phyloP scores from a whole-genome alignment of 495 filamentous ascomycete genomes.

The Hapsidospora chrysogenum region DNA sequence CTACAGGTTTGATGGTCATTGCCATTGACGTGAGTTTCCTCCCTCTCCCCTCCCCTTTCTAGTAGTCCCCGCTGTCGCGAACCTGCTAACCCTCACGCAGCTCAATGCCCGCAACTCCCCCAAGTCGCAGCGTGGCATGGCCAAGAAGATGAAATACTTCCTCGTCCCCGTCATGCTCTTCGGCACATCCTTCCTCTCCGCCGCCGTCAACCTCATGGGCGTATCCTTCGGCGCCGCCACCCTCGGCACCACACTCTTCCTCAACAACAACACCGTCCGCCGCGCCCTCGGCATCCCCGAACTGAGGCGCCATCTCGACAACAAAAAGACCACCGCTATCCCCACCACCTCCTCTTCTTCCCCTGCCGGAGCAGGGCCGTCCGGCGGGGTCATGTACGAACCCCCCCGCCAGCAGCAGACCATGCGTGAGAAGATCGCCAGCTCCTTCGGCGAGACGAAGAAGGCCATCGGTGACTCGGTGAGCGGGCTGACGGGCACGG shows the following conservation, averaged over 20 bases:
- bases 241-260: constrained; percentile 31
- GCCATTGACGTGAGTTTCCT: constrained; percentile 38
- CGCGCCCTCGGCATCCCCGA: constrained; percentile 30
- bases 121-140: constrained; percentile 19
- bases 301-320: too few species aligned
- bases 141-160: constrained; percentile 33
- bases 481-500: background rate
- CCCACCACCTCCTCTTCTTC: too few species aligned
- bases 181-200: constrained; percentile 49
- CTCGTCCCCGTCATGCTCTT: constrained; percentile 44
- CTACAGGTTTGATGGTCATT: constrained; percentile 30
- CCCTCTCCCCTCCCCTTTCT: constrained; percentile 1
- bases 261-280: constrained; percentile 41
- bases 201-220: constrained; percentile 34
- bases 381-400: constrained; percentile 2
- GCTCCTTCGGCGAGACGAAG: background rate
- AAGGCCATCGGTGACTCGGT: constrained; percentile 1
- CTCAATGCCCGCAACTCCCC: constrained; percentile 17
- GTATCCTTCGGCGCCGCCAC: constrained; percentile 50
- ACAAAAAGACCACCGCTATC: too few species aligned
- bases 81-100: constrained; percentile 6
- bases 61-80: background rate
- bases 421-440: background rate
- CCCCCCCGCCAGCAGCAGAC: background rate
- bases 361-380: too few species aligned